Conservation (phyloP, 768 basidiomycete genomes). For the Agaricus sinodeliciosus region DNA sequence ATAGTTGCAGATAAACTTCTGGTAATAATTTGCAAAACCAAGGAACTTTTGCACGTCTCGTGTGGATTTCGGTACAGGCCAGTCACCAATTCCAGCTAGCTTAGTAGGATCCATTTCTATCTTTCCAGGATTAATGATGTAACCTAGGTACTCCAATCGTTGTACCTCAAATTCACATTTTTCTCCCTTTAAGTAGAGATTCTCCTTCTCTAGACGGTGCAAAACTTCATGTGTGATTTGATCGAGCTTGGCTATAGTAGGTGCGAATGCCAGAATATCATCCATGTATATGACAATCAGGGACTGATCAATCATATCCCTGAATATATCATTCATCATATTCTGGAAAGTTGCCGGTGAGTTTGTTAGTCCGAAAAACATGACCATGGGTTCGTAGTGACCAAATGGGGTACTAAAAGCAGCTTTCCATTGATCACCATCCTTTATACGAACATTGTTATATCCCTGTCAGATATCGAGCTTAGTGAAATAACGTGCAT, state of each 20-base stretch:
- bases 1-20: slow-evolving; percentile 25
- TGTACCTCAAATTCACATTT: slow-evolving; percentile 30
- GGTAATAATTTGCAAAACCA: slow-evolving; percentile 33
- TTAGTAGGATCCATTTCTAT: slow-evolving; percentile 28
- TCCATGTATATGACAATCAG: slow-evolving; percentile 35
- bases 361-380: slow-evolving; percentile 32
- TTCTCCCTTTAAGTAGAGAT: slow-evolving; percentile 29
- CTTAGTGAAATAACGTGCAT: slow-evolving; percentile 22
- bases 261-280: slow-evolving; percentile 31
- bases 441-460: slow-evolving; percentile 25
- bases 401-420: slow-evolving; percentile 32
- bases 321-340: slow-evolving; percentile 22
- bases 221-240: slow-evolving; percentile 13
- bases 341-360: slow-evolving; percentile 29
- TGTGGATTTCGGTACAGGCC: slow-evolving; percentile 22
- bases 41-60: slow-evolving; percentile 33
- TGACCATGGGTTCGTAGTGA: slow-evolving; percentile 29
- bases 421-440: slow-evolving; percentile 38
- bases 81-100: slow-evolving; percentile 20
- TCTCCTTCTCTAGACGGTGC: slow-evolving; percentile 18
- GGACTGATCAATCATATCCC: slow-evolving; percentile 25
- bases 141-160: slow-evolving; percentile 29
- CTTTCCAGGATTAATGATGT: slow-evolving; percentile 13
- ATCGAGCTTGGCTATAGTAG: slow-evolving; percentile 16
- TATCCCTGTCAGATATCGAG: slow-evolving; percentile 32